A percentile compares a stretch with the other conserved stretches of the same genome.
Conservation (phyloP, 306 rosid species). For the Vicia faba region DNA sequence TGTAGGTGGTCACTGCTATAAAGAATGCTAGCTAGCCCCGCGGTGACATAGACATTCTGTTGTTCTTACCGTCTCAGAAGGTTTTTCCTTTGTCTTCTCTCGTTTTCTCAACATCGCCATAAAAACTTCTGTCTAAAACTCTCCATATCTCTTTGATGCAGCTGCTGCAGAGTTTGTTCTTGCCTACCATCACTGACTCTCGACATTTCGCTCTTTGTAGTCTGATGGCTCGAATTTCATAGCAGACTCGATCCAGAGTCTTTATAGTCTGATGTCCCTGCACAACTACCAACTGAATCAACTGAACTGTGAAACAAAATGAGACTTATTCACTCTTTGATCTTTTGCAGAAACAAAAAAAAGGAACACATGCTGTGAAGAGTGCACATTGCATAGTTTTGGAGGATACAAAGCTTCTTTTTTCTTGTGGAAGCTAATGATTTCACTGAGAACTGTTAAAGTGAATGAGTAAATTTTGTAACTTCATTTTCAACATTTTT, state of each 20-base stretch:
- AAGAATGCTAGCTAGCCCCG: slow-evolving; percentile 50
- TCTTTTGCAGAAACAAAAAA: slow-evolving; percentile 44
- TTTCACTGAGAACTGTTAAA: slow-evolving; percentile 45
- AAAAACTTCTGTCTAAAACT: slow-evolving; percentile 36
- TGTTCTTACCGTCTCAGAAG: slow-evolving; percentile 52
- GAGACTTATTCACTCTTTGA: slow-evolving; percentile 21
- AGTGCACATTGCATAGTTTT: slow-evolving; percentile 46
- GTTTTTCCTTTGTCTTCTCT: slow-evolving; percentile 54
- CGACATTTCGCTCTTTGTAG: slow-evolving; percentile 18
- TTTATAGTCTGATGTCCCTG: too few species aligned
- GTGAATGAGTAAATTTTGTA: slow-evolving; percentile 22
- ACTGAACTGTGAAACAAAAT: too few species aligned
- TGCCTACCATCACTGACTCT: slow-evolving; percentile 38
- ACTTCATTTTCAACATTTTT: slow-evolving; percentile 15
- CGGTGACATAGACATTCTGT: slow-evolving; percentile 55
- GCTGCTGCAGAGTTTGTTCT: slow-evolving; percentile 48
- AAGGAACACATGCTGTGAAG: slow-evolving; percentile 46
- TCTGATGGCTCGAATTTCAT: too few species aligned
- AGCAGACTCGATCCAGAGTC: too few species aligned
- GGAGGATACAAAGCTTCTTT: slow-evolving; percentile 48
- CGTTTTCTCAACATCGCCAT: slow-evolving; percentile 40
- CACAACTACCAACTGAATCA: too few species aligned
- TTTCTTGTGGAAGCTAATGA: slow-evolving; percentile 47
- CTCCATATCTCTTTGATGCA: slow-evolving; percentile 39
- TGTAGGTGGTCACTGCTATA: slow-evolving; percentile 62